Evolutionary conservation across 176 grass and related monocot species (phyloP).

Genomic region (Aegilops tauschii): DNA sequence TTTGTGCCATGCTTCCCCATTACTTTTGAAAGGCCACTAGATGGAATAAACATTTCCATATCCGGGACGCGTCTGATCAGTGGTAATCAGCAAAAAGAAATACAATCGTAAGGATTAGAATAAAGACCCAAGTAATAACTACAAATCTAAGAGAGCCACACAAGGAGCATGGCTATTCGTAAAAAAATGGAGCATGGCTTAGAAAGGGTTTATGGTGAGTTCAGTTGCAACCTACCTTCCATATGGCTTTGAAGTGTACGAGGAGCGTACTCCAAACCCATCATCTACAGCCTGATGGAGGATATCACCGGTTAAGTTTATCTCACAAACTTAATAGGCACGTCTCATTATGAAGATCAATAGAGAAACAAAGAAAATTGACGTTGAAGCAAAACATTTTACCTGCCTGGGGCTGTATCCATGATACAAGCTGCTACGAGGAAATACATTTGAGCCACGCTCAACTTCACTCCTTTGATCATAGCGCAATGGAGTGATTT

Average conservation of each 20-base stretch:
- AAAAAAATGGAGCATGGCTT: not conserved
- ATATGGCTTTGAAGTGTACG: constrained; percentile 68
- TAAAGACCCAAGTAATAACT: not conserved
- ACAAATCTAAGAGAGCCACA: not conserved
- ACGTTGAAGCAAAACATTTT: constrained; percentile 18
- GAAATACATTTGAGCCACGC: constrained; percentile 45
- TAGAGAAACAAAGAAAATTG: not conserved
- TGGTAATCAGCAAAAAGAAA: constrained; percentile 21
- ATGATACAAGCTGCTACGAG: constrained; percentile 52
- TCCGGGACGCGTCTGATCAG: constrained; percentile 39
- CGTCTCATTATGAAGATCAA: constrained; percentile 10
- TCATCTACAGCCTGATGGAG: constrained; percentile 61
- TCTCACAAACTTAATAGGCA: constrained; percentile 16
- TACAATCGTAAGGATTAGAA: constrained; percentile 13
- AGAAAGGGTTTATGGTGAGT: constrained; percentile 1
- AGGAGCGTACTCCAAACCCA: constrained; percentile 42
- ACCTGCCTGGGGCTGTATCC: constrained; percentile 80
- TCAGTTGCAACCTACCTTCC: constrained; percentile 59
- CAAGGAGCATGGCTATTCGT: not conserved
- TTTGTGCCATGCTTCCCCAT: constrained; percentile 93
- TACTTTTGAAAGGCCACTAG: constrained; percentile 70
- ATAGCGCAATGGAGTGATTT: constrained; percentile 51
- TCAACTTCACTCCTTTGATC: constrained; percentile 73
- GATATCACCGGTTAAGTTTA: not conserved
- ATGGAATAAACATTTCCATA: constrained; percentile 81